phyloP scores from a whole-genome alignment of 768 basidiomycete species.

The Cyathus striatus region DNA sequence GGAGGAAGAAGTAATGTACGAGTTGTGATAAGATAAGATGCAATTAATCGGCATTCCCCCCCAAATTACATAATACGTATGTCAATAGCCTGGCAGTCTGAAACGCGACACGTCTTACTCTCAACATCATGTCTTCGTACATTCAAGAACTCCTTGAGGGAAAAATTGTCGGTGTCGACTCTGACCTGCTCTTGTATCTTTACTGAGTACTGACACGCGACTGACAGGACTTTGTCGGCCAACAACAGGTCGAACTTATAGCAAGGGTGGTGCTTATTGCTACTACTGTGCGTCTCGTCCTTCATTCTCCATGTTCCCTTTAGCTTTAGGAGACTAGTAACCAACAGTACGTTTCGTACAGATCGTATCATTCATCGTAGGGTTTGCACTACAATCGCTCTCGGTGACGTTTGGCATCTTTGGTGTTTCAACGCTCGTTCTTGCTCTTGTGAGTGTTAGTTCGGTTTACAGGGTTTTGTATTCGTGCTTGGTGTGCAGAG shows the following conservation, averaged over 20 bases:
- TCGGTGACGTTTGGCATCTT: conserved; percentile 47
- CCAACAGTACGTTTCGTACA: neutral
- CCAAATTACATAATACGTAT: too few relatives aligned
- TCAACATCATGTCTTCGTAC: conserved; percentile 6
- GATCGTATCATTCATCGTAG: conserved; percentile 52
- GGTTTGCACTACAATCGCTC: conserved; percentile 54
- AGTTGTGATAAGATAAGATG: too few relatives aligned
- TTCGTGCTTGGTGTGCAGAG: neutral
- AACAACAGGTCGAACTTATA: conserved; percentile 46
- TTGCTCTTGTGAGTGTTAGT: conserved; percentile 36
- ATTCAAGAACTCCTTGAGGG: conserved; percentile 31
- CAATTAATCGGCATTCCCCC: too few relatives aligned
- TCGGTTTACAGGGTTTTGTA: neutral
- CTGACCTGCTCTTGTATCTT: neutral
- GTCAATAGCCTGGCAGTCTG: too few relatives aligned
- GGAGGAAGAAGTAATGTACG: too few relatives aligned
- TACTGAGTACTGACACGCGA: conserved; percentile 1
- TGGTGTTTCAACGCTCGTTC: conserved; percentile 27
- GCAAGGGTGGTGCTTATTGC: conserved; percentile 36
- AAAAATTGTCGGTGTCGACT: conserved; percentile 28
- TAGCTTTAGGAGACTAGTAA: neutral
- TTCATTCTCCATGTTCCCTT: conserved; percentile 13
- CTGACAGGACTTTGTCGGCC: conserved; percentile 58
- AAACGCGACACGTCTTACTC: too few relatives aligned
- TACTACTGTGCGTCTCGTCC: conserved; percentile 42